Conservation (phyloP, 2,329 filamentous ascomycete species). For the Fusarium longipes region DNA sequence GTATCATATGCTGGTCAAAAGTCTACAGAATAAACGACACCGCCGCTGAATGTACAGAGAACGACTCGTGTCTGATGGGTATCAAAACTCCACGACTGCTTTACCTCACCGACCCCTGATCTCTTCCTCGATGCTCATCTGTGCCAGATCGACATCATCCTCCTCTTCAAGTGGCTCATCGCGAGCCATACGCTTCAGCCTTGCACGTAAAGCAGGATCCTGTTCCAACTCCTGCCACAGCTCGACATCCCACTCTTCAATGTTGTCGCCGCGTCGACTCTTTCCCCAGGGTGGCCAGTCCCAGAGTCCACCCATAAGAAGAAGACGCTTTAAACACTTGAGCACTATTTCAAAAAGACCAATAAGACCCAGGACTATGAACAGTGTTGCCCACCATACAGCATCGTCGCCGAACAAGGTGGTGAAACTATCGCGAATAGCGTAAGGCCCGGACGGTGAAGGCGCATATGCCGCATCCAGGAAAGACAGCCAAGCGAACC, state of each 20-base stretch:
- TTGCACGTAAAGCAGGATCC: constrained; percentile 58
- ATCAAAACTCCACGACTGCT: constrained; percentile 39
- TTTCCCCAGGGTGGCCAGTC: constrained; percentile 58
- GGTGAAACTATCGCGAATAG: constrained; percentile 75
- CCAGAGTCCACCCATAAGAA: constrained; percentile 61
- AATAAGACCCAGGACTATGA: constrained; percentile 71
- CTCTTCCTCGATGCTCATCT: constrained; percentile 34
- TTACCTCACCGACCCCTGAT: constrained; percentile 21
- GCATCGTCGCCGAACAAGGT: constrained; percentile 73
- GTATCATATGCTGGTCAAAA: constrained; percentile 12
- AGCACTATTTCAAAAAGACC: constrained; percentile 74
- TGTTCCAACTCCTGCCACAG: constrained; percentile 70
- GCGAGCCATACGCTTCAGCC: constrained; percentile 56
- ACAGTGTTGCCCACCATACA: constrained; percentile 78
- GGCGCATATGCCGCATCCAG: constrained; percentile 71
- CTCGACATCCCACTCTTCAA: constrained; percentile 64
- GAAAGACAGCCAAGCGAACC: constrained; percentile 80
- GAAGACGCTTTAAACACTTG: constrained; percentile 58
- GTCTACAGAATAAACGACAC: constrained; percentile 17
- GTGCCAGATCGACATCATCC: constrained; percentile 37
- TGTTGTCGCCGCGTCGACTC: constrained; percentile 50
- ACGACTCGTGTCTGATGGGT: constrained; percentile 39
- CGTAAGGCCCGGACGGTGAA: constrained; percentile 66
- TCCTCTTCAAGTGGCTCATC: constrained; percentile 48
- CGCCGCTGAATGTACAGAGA: constrained; percentile 9